A percentile compares a stretch with the other conserved stretches of the same genome.
Evolutionary conservation across 805 yeast species (phyloP).

Genomic region (Schizosaccharomyces osmophilus): DNA sequence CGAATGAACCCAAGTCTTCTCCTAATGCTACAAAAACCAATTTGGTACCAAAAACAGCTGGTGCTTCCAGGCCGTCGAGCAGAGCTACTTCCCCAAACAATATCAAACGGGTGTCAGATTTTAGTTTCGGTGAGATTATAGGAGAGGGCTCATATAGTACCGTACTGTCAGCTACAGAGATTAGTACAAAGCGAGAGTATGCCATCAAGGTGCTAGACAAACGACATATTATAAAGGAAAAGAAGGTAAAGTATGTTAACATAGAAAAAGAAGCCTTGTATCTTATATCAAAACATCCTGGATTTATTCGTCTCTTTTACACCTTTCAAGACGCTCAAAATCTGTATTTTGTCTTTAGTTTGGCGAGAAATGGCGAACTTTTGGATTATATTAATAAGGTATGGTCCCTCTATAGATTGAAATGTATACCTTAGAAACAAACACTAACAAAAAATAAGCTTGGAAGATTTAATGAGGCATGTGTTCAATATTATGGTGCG

Average conservation of each 20-base stretch:
- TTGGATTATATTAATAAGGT: constrained; percentile 46
- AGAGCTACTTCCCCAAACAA: neutral
- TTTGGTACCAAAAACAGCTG: too few species aligned
- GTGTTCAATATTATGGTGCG: constrained; percentile 56
- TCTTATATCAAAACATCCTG: constrained; percentile 77
- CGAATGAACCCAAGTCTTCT: too few species aligned
- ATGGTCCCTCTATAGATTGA: neutral
- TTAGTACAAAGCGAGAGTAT: constrained; percentile 46
- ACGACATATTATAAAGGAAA: constrained; percentile 78
- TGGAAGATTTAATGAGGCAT: constrained; percentile 52
- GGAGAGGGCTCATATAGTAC: constrained; percentile 95
- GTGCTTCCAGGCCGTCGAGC: neutral
- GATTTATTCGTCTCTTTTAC: constrained; percentile 71
- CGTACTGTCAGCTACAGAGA: constrained; percentile 59
- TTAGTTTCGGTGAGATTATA: constrained; percentile 62
- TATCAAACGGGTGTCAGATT: constrained; percentile 46
- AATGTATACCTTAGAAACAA: neutral
- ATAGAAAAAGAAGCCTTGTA: constrained; percentile 81
- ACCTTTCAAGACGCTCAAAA: constrained; percentile 84
- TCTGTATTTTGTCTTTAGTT: constrained; percentile 75
- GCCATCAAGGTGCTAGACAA: constrained; percentile 85
- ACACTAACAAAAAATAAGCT: constrained; percentile 3
- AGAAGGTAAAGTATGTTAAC: constrained; percentile 83
- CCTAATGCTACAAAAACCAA: too few species aligned
- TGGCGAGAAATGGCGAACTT: constrained; percentile 87